Percentiles rank a stretch among this genome's conserved stretches.
Evolutionary conservation across 108 stramenopile species (phyloP).

Genomic region (Cyclotella baltica): DNA sequence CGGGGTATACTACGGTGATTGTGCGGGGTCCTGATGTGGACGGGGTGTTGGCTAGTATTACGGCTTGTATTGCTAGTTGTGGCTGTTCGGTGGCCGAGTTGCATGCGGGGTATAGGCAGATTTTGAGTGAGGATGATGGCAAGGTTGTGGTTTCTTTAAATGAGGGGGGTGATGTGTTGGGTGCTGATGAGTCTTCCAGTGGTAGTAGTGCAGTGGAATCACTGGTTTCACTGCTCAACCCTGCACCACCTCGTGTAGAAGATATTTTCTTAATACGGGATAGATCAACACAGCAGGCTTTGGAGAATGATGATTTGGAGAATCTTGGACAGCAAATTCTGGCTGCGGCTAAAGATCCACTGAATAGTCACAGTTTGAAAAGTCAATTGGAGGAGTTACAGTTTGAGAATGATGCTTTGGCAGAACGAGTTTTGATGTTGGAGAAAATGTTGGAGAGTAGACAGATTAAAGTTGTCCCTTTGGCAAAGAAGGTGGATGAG

Average conservation of each 20-base stretch:
- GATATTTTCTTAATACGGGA: slow-evolving; percentile 68
- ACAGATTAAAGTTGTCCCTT: slow-evolving; percentile 57
- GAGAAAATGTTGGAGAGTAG: slow-evolving; percentile 52
- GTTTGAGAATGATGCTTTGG: slow-evolving; percentile 51
- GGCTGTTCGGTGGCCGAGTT: slow-evolving; percentile 72
- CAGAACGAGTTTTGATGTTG: slow-evolving; percentile 56
- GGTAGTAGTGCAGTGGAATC: background rate
- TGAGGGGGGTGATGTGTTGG: background rate
- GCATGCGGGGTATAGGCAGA: slow-evolving; percentile 46
- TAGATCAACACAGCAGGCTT: slow-evolving; percentile 49
- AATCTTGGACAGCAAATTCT: slow-evolving; percentile 56
- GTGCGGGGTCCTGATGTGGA: slow-evolving; percentile 77
- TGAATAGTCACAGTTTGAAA: slow-evolving; percentile 55
- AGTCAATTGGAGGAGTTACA: slow-evolving; percentile 62
- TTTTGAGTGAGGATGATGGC: slow-evolving; percentile 8
- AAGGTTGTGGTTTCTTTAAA: background rate
- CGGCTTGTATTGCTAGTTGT: slow-evolving; percentile 53
- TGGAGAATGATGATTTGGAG: slow-evolving; percentile 71
- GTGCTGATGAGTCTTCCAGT: background rate
- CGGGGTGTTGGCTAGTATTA: slow-evolving; percentile 74
- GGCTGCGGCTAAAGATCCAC: slow-evolving; percentile 62
- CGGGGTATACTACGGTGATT: slow-evolving; percentile 57
- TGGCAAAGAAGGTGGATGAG: background rate
- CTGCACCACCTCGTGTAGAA: slow-evolving; percentile 34
- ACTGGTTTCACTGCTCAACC: slow-evolving; percentile 11